Percentiles rank a stretch among this genome's conserved stretches.
phyloP scores from a whole-genome alignment of 2,329 filamentous ascomycete species.

The Monosporascus sp. region DNA sequence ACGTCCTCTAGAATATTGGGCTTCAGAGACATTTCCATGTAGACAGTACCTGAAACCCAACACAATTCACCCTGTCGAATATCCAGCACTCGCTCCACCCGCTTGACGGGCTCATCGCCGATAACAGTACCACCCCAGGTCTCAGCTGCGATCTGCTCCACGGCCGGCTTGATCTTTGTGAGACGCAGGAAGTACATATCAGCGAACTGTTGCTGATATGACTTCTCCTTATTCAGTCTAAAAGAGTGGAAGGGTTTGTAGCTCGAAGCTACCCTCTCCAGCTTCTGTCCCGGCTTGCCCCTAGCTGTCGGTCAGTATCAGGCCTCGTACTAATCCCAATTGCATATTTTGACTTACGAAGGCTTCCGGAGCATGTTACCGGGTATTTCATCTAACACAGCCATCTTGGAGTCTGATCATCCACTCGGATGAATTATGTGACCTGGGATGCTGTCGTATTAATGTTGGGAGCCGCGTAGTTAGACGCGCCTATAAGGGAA shows the following conservation, averaged over 20 bases:
- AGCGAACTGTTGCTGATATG: slow-evolving; percentile 92
- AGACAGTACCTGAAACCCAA: slow-evolving; percentile 92
- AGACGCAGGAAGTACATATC: slow-evolving; percentile 97
- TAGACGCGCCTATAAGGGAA: slow-evolving; percentile 12
- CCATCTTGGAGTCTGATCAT: slow-evolving; percentile 29
- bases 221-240: slow-evolving; percentile 61
- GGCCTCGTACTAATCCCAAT: background rate
- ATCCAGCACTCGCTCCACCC: slow-evolving; percentile 85
- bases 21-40: slow-evolving; percentile 95
- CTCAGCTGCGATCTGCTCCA: slow-evolving; percentile 67
- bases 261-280: slow-evolving; percentile 48
- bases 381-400: slow-evolving; percentile 37
- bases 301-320: slow-evolving; percentile 24
- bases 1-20: slow-evolving; percentile 95
- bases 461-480: slow-evolving; percentile 8
- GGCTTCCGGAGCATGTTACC: slow-evolving; percentile 43
- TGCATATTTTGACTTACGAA: slow-evolving; percentile 35
- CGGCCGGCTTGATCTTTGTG: slow-evolving; percentile 77
- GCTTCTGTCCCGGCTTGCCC: slow-evolving; percentile 31
- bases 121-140: slow-evolving; percentile 78
- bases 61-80: slow-evolving; percentile 93
- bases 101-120: slow-evolving; percentile 67
- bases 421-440: background rate
- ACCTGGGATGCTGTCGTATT: background rate
- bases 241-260: slow-evolving; percentile 79